phyloP scores from a whole-genome alignment of 331 rosid genomes.

The Spiraea crenata region DNA sequence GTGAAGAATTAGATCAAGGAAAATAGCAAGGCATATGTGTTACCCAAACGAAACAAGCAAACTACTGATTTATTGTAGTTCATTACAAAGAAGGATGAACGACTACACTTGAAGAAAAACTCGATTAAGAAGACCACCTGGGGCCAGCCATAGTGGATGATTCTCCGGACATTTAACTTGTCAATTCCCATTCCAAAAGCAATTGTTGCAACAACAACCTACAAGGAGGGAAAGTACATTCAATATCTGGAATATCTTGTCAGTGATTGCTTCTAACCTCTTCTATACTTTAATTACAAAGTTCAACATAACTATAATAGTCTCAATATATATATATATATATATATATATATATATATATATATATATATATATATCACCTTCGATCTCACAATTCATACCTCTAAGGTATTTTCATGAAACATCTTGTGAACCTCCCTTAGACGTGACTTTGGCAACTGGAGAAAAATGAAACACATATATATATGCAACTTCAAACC shows the following conservation, averaged over 20 bases:
- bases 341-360: too few species aligned
- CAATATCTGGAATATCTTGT: not conserved
- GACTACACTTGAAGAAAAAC: not conserved
- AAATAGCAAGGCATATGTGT: not conserved
- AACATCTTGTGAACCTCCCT: constrained; percentile 85
- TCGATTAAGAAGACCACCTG: constrained; percentile 51
- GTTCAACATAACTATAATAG: too few species aligned
- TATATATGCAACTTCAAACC: constrained; percentile 22
- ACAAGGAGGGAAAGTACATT: constrained; percentile 16
- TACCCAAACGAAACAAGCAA: not conserved
- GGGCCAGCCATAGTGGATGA: constrained; percentile 98
- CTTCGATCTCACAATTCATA: constrained; percentile 34
- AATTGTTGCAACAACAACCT: constrained; percentile 95
- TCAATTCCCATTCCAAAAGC: constrained; percentile 99
- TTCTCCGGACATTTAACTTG: constrained; percentile 82
- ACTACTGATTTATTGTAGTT: not conserved
- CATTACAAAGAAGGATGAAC: not conserved
- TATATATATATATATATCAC: too few species aligned
- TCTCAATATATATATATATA: too few species aligned
- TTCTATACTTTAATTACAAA: too few species aligned
- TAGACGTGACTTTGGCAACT: constrained; percentile 78
- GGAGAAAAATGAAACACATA: constrained; percentile 41
- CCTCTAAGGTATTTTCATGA: constrained; percentile 83
- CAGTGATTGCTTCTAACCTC: not conserved
- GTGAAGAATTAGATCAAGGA: not conserved